A percentile compares a stretch with the other conserved stretches of the same genome.
These are phyloP conservation scores for Kwoniella newhampshirensis DNA, from an alignment of 768 basidiomycete genomes.

Conservation along the genomic window DNA sequence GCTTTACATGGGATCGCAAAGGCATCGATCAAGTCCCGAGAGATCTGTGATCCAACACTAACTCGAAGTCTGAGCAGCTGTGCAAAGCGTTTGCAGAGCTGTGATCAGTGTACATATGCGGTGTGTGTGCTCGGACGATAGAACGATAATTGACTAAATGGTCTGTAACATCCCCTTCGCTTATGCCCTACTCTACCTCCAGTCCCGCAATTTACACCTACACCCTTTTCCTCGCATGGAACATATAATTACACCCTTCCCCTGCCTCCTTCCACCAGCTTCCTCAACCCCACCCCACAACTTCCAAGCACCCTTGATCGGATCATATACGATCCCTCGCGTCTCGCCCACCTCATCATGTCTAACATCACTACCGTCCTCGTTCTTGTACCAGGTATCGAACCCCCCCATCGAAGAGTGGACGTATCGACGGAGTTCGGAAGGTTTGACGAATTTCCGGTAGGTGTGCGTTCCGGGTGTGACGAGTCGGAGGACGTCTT, in stretches of 20 bases:
- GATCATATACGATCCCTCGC: slow-evolving; percentile 53
- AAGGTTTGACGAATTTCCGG: slow-evolving; percentile 82
- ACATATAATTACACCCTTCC: slow-evolving; percentile 53
- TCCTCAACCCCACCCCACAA: slow-evolving; percentile 48
- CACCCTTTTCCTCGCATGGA: slow-evolving; percentile 47
- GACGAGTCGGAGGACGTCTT: slow-evolving; percentile 76
- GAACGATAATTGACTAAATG: too few species aligned
- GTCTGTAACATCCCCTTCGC: too few species aligned
- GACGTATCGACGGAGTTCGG: slow-evolving; percentile 82
- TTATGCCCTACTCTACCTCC: too few species aligned
- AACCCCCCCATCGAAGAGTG: slow-evolving; percentile 58
- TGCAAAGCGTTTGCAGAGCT: too few species aligned
- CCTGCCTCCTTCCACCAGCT: slow-evolving; percentile 42
- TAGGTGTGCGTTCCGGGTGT: slow-evolving; percentile 86
- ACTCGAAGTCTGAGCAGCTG: too few species aligned
- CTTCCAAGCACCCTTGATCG: slow-evolving; percentile 48
- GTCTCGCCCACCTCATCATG: slow-evolving; percentile 43
- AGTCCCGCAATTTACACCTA: not conserved
- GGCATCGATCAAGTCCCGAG: too few species aligned
- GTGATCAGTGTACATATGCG: too few species aligned
- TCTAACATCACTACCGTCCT: slow-evolving; percentile 32
- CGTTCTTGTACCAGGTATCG: slow-evolving; percentile 42
- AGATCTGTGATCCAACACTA: too few species aligned
- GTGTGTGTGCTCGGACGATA: too few species aligned
- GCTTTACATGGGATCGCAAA: too few species aligned